These are phyloP conservation scores for Panaeolus cyanescens DNA, from an alignment of 768 basidiomycete genomes.

Conservation along the genomic window DNA sequence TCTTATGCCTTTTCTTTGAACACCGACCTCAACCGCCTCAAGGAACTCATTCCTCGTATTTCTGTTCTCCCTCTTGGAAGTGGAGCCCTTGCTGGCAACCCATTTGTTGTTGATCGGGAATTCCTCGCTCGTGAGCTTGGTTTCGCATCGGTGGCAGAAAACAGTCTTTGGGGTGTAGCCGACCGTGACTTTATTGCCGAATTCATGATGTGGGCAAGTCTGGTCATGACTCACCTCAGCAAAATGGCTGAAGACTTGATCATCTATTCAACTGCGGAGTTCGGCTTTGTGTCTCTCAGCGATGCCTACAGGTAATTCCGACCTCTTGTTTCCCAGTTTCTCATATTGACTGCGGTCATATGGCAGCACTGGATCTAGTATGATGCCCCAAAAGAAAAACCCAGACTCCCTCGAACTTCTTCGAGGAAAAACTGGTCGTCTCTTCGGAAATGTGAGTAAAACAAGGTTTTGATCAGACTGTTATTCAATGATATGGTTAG, in stretches of 20 bases:
- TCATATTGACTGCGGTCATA: neutral
- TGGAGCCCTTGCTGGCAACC: conserved; percentile 95
- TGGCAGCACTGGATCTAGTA: conserved; percentile 92
- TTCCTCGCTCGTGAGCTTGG: conserved; percentile 90
- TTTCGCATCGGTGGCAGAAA: conserved; percentile 87
- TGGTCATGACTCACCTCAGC: conserved; percentile 93
- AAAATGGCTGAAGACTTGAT: conserved; percentile 96
- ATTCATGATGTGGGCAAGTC: conserved; percentile 94
- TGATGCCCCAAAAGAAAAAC: conserved; percentile 99
- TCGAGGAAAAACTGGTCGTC: conserved; percentile 91
- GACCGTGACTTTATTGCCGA: conserved; percentile 98
- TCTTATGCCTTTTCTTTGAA: conserved; percentile 94
- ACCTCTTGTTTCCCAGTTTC: neutral
- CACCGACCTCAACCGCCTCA: conserved; percentile 84
- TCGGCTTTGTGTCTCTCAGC: conserved; percentile 93
- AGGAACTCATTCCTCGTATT: conserved; percentile 83
- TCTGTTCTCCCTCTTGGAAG: conserved; percentile 93
- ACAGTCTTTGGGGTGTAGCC: conserved; percentile 95
- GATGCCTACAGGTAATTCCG: conserved; percentile 91
- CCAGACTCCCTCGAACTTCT: conserved; percentile 95
- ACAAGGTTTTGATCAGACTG: neutral
- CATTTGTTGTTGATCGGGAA: conserved; percentile 91
- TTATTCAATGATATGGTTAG: conserved; percentile 36
- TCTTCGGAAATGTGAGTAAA: conserved; percentile 82
- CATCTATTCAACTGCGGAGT: conserved; percentile 96